These are phyloP conservation scores for Ormosia semicastrata DNA, from an alignment of 306 rosid genomes.

Conservation along the genomic window DNA sequence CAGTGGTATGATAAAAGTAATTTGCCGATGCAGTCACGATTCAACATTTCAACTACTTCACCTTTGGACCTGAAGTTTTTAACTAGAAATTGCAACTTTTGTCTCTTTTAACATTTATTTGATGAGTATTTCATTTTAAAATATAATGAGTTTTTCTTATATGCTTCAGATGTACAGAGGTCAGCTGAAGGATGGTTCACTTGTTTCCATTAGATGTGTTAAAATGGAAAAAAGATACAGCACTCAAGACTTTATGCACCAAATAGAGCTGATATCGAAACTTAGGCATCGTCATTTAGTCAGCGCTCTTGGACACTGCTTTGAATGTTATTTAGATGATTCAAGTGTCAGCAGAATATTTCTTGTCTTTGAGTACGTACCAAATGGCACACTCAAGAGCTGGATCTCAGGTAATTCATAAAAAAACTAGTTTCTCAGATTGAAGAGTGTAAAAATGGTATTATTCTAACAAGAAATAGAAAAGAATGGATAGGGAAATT, in stretches of 20 bases:
- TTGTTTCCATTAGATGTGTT: conserved; percentile 76
- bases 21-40: neutral
- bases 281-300: conserved; percentile 81
- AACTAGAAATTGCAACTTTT: neutral
- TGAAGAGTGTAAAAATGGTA: conserved; percentile 8
- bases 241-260: conserved; percentile 53
- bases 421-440: neutral
- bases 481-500: neutral
- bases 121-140: neutral
- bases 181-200: conserved; percentile 70
- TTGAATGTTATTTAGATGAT: conserved; percentile 76
- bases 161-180: conserved; percentile 79
- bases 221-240: conserved; percentile 58
- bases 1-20: neutral
- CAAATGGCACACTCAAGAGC: conserved; percentile 86
- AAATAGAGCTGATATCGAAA: conserved; percentile 62
- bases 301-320: conserved; percentile 89
- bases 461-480: neutral
- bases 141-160: neutral
- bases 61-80: neutral
- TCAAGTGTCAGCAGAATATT: conserved; percentile 76
- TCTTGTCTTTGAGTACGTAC: conserved; percentile 79
- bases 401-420: conserved; percentile 80
- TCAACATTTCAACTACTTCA: neutral
- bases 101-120: neutral